Conservation (phyloP, 2,329 filamentous ascomycete genomes). For the Pestalotiopsis fici region DNA sequence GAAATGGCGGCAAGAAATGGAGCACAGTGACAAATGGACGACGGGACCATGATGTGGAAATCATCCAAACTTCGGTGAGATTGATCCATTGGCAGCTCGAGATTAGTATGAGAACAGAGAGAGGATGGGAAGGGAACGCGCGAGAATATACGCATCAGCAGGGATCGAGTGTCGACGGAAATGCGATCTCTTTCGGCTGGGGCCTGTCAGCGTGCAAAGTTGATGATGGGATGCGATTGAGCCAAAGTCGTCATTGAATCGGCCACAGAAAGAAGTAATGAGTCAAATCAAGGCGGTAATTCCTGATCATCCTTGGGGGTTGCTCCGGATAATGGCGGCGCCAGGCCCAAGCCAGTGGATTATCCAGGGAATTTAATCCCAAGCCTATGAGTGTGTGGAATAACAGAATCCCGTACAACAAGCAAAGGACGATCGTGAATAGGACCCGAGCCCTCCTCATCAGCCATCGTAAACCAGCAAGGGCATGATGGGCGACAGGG, state of each 20-base stretch:
- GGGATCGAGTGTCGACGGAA: conserved; percentile 9
- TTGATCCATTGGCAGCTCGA: neutral
- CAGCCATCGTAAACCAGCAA: neutral
- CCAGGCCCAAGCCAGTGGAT: neutral
- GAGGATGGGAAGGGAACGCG: conserved; percentile 7
- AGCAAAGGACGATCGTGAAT: neutral
- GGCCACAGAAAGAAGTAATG: neutral
- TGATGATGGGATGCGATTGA: neutral
- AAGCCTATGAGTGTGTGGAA: neutral
- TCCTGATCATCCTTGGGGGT: neutral
- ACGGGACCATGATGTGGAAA: neutral
- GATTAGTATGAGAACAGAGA: conserved; percentile 1
- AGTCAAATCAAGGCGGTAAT: conserved; percentile 11
- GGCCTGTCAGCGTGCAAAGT: neutral
- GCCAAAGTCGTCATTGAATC: no score
- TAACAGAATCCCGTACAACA: neutral
- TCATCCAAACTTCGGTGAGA: neutral
- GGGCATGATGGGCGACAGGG: neutral
- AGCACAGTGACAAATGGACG: neutral
- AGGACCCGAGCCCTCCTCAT: neutral
- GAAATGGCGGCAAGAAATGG: neutral
- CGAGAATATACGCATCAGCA: conserved; percentile 1
- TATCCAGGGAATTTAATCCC: neutral
- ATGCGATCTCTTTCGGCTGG: neutral
- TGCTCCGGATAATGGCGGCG: neutral